A percentile compares a stretch with the other conserved stretches of the same genome.
These are phyloP conservation scores for Cordyceps militaris DNA, from an alignment of 2,329 filamentous ascomycete species.

Conservation along the genomic window DNA sequence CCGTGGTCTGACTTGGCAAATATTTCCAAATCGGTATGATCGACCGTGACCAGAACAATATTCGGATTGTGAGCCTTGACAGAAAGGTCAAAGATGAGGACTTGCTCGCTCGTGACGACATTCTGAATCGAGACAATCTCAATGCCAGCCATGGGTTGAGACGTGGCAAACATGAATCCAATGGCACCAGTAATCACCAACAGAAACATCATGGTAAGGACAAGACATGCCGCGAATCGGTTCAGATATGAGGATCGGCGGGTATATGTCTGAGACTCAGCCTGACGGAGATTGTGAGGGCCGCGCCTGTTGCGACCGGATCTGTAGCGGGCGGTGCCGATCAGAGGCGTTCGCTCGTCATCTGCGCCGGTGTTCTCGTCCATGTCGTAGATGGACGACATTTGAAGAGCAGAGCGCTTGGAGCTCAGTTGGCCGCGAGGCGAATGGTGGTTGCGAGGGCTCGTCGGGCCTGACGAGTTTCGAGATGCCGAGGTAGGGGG, in stretches of 20 bases:
- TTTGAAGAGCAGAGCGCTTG: conserved; percentile 50
- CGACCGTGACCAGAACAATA: conserved; percentile 77
- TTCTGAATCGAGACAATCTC: conserved; percentile 76
- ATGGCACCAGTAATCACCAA: conserved; percentile 79
- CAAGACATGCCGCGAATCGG: conserved; percentile 77
- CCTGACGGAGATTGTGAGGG: conserved; percentile 53
- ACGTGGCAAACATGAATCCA: conserved; percentile 85
- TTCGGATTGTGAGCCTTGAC: conserved; percentile 90
- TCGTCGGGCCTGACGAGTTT: conserved; percentile 61
- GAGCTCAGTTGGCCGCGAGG: conserved; percentile 26
- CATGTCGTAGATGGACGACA: conserved; percentile 64
- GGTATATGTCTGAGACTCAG: conserved; percentile 66
- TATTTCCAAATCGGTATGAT: conserved; percentile 81
- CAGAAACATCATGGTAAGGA: conserved; percentile 74
- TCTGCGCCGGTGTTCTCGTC: conserved; percentile 74
- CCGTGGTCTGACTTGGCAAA: conserved; percentile 93
- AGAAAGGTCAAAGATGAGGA: conserved; percentile 87
- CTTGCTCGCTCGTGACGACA: conserved; percentile 86
- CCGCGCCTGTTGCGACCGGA: conserved; percentile 52
- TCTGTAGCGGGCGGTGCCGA: conserved; percentile 53
- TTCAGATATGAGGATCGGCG: conserved; percentile 57
- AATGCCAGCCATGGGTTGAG: conserved; percentile 76
- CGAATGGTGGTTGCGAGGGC: conserved; percentile 51
- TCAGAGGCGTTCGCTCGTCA: conserved; percentile 80
- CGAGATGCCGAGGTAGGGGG: conserved; percentile 49